Evolutionary conservation across 2,329 filamentous ascomycete genomes (phyloP), one percentile per base, ranked within the genome.

Genomic region (Trichophaea hybrida): DNA sequence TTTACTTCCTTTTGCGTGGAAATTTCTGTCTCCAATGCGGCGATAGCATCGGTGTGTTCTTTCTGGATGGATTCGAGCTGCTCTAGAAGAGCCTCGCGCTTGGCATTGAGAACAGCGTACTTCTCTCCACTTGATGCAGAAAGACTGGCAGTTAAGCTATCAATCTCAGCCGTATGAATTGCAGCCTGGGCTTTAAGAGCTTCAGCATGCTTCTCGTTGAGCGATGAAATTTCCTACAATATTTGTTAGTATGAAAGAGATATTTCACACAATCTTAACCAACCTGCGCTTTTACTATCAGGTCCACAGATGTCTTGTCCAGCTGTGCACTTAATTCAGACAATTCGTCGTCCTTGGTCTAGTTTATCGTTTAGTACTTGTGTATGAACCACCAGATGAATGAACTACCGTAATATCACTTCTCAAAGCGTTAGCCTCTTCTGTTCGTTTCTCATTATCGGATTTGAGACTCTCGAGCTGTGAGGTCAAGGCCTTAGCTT

Each of bases 301-400:
- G 51, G 34, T 44, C 61, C 50, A 62, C 59, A 32, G 55, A 53
- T 38, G 56, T 57, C 50, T 59, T 59, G 50, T 59, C 58, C 40
- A 66, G 58, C 49, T 64, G 58, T 10, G 46, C 44, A 37, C 60
- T 60, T 24, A 65, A 43, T 44, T 55, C 57, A 43, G 24, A n/a
- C 38, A 65, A 33, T 8, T 64, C 61, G 34, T 44, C 51, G 53
- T 64, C 59, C 37, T 65, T 65, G 35, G 52, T 53, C 64, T 66
- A 37, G 24, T 59, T 13, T 34, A 50, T 24, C 31, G 31, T 33
- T 50, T 50, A 50, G 48, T 50, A 50, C 13, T 24, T 50, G 31
- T 33, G 15, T 12, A 12, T 24, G 31, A 15, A 32, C n/a, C 48
- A 50, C 13, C 48, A 24, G 31, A 32, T 33, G 48, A 32, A 50